Conservation (phyloP, 2,329 filamentous ascomycete genomes). For the Fusarium aywerte region DNA sequence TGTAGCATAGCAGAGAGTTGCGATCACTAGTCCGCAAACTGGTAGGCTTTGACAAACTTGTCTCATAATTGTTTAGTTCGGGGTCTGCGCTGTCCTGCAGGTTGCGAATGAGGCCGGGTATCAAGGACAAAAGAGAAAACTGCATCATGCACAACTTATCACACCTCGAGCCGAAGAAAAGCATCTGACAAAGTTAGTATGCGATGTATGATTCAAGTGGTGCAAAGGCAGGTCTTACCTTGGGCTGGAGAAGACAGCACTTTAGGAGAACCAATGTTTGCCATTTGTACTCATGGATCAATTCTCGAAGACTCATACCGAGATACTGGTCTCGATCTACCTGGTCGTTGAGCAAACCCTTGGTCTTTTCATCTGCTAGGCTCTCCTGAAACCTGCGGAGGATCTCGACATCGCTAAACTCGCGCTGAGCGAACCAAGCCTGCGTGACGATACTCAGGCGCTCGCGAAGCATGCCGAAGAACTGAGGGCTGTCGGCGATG, state of each 20-base stretch:
- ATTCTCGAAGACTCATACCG: slow-evolving; percentile 86
- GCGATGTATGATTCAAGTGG: not conserved
- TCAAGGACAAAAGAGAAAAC: slow-evolving; percentile 93
- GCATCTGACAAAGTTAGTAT: slow-evolving; percentile 71
- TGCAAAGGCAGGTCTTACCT: slow-evolving; percentile 66
- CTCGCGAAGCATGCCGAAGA: slow-evolving; percentile 90
- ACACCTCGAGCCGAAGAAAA: slow-evolving; percentile 97
- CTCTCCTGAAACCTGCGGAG: slow-evolving; percentile 91
- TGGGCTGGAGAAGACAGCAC: slow-evolving; percentile 91
- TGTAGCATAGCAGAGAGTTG: slow-evolving; percentile 87
- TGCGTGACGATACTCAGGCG: slow-evolving; percentile 89
- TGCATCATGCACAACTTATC: slow-evolving; percentile 98
- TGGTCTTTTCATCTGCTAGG: slow-evolving; percentile 73
- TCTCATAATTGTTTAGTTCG: slow-evolving; percentile 86
- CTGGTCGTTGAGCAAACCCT: slow-evolving; percentile 69
- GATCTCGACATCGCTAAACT: slow-evolving; percentile 93
- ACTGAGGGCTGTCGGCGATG: slow-evolving; percentile 88
- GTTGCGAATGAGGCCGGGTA: slow-evolving; percentile 89
- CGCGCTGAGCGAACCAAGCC: slow-evolving; percentile 94
- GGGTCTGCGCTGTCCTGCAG: slow-evolving; percentile 97
- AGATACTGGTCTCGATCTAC: slow-evolving; percentile 86
- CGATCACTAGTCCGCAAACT: slow-evolving; percentile 92
- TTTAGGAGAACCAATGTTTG: slow-evolving; percentile 95
- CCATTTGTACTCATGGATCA: slow-evolving; percentile 94
- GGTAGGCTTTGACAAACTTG: slow-evolving; percentile 78